phyloP scores from a whole-genome alignment of 352 stramenopile genomes.

The Phytophthora rubi region DNA sequence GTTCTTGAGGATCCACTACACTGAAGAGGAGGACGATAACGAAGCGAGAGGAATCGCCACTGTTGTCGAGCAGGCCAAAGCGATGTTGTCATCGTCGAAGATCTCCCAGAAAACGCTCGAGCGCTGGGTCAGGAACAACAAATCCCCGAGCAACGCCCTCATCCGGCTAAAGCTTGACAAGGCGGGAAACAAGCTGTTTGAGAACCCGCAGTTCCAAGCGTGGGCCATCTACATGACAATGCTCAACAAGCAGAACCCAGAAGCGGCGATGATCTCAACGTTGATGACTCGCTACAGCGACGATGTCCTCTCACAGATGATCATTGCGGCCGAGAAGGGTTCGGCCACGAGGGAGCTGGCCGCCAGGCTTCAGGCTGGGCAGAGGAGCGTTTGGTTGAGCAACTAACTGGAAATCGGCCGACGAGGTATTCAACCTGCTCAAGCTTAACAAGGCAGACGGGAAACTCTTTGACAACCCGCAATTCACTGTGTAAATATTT shows the following conservation, averaged over 20 bases:
- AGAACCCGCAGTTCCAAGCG: conserved; percentile 3
- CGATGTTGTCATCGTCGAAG: neutral
- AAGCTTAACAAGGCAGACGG: neutral
- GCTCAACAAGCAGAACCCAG: neutral
- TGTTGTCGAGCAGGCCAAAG: neutral
- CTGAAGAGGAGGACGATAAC: neutral
- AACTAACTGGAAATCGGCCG: neutral
- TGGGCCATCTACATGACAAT: conserved; percentile 8
- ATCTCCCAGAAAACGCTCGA: neutral
- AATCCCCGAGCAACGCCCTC: neutral
- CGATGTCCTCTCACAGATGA: neutral
- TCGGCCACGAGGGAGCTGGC: neutral
- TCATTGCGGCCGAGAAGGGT: neutral
- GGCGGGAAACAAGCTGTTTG: conserved; percentile 1
- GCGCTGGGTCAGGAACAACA: neutral
- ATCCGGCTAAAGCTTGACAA: conserved; percentile 12
- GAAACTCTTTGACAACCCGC: neutral
- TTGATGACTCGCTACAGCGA: conserved; percentile 2
- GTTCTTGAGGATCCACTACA: neutral
- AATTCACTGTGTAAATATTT: neutral
- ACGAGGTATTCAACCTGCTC: neutral
- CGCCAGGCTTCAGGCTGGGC: neutral
- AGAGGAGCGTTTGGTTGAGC: neutral
- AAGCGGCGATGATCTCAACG: neutral
- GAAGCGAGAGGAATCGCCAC: neutral